These are phyloP conservation scores for Polyrhizophydium stewartii DNA, from an alignment of 371 early-diverging fungal genomes.

Conservation along the genomic window DNA sequence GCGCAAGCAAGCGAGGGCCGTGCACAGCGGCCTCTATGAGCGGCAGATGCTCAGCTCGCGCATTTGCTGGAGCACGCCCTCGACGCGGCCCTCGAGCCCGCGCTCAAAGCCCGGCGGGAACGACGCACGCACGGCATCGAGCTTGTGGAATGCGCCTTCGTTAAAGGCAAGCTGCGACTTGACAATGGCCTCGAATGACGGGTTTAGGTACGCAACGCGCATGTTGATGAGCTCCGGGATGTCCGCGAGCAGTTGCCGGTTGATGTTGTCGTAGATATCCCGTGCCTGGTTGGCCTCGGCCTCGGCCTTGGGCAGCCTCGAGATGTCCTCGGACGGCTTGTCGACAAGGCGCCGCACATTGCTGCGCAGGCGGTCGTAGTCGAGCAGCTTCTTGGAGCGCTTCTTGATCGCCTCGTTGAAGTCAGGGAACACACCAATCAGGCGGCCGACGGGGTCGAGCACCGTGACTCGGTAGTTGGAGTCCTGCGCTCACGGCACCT, in stretches of 20 bases:
- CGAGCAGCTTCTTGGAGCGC: conserved; percentile 80
- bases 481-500: conserved; percentile 39
- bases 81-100: conserved; percentile 62
- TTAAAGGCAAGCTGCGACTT: conserved; percentile 83
- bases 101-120: conserved; percentile 21
- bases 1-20: too few species aligned
- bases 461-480: conserved; percentile 76
- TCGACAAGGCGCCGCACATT: conserved; percentile 76
- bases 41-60: conserved; percentile 80
- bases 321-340: conserved; percentile 73
- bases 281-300: conserved; percentile 70
- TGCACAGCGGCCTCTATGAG: too few species aligned
- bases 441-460: conserved; percentile 81
- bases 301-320: conserved; percentile 70
- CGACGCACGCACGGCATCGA: conserved; percentile 45
- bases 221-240: conserved; percentile 86
- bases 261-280: conserved; percentile 76
- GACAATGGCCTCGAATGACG: conserved; percentile 90
- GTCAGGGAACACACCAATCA: conserved; percentile 85
- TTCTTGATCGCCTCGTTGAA: conserved; percentile 87
- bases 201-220: conserved; percentile 84
- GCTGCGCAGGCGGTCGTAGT: conserved; percentile 76
- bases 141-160: conserved; percentile 66
- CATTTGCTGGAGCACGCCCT: conserved; percentile 82
- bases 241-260: conserved; percentile 74